Base-by-base conservation (phyloP, 768 basidiomycete genomes). In the Rhodotorula paludigena region DNA sequence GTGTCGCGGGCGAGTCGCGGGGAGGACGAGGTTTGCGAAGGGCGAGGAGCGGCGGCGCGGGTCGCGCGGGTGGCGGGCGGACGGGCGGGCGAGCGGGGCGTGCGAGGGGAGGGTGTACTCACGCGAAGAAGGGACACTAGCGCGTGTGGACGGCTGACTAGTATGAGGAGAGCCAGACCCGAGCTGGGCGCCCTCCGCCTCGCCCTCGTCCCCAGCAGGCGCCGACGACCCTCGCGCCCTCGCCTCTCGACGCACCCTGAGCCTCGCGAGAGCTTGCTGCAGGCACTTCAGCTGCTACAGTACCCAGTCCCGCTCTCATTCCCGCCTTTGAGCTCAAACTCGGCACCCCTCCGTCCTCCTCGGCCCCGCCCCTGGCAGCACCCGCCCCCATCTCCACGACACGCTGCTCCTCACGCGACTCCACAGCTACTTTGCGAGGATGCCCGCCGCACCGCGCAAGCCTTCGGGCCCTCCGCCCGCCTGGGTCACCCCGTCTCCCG, bases 61-160 rank as follows among this genome's bases (percentile, higher is more conserved):
- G 25, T 2, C 15, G 44, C 21, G 44, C 23, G 21, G 23, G 15
- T 6, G 44, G 21, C 5, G 21, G 44, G 12, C 18, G 44, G 44
- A 7, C 21, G 12, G 47, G 47, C 47, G 4, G n/a, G 47, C n/a
- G 41, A 25, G 21, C 28, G 41, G 15, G 32, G 49, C 16, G 18
- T 21, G 1, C 14, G 10, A 23, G 49, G 5, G 44, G 33, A n/a
- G 5, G 30, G 5, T 2, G n/a, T 30, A 52, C 57, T 57, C 63
- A 38, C 33, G 20, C 45, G 49, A 64, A 32, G 63, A 56, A 42
- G 48, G 58, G 63, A 58, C 57, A 59, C 48, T 39, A 33, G 49
- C 25, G 53, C 47, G 49, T 64, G 41, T 44, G 63, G 63, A 59
- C 63, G n/a, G n/a, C n/a, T n/a, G n/a, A 48, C 41, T 52, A n/a